Base-by-base conservation (phyloP, 2,329 filamentous ascomycete genomes). In the Pyrenophora graminea region DNA sequence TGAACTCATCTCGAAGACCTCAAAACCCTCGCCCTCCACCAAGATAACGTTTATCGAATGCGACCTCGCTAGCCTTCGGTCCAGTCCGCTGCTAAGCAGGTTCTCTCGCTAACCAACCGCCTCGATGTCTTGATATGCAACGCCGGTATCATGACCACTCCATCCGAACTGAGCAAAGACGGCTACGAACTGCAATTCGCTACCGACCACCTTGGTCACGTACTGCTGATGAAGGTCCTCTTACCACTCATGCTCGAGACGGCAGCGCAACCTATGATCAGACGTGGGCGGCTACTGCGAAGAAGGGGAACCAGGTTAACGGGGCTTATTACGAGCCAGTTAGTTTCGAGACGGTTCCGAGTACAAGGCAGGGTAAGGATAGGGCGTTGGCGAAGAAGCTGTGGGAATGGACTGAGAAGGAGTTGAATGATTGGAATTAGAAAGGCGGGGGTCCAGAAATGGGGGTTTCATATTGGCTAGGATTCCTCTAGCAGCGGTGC, bases 151-250 rank as follows among this genome's bases (percentile, higher is more conserved):
- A 75, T 74, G 67, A 67, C 67, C 1, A 58, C 48, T 2, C 68
- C 71, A 0, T 65, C 75, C 25, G 63, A 56, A 17, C 58, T 69
- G 1, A 80, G 78, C 1, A 65, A 71, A 18, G 77, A 81, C 33
- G 78, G 77, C 27, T 80, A 78, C 23, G 23, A 25, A 9, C 6
- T 25, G 18, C 77, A 80, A 46, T 76, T 81, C 51, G 79, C 76
- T 19, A 80, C 76, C 6, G 81, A 82, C 55, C 76, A 80, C 66
- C 64, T 81, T 48, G 79, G 77, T 13, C 79, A 79, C 51, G 76
- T 77, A 2, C 68, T 80, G 0, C 58, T 81, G 12, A 79, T 73
- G 6, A 76, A 75, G 36, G 67, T 79, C 1, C 70, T 82, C 1
- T 59, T 79, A 1, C 77, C 77, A 1, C 66, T 63, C 0, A 59